These are phyloP conservation scores for Gracilaria gracilis DNA, from an alignment of 23 red algal species.

Conservation along the genomic window DNA sequence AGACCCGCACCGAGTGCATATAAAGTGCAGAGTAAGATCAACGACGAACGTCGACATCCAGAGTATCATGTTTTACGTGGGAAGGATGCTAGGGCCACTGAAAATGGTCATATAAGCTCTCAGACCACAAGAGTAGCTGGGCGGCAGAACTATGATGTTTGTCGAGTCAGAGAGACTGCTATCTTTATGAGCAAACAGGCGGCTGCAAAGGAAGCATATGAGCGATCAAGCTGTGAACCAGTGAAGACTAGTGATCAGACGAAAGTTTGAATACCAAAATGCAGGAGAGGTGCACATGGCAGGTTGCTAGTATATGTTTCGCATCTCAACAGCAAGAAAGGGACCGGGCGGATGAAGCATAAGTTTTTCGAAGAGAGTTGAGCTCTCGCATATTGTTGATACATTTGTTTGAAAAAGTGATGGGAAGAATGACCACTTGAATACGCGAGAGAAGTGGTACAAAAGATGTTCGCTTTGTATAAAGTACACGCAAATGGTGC, in stretches of 20 bases:
- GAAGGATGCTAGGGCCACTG: neutral
- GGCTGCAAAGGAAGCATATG: slow-evolving; percentile 29
- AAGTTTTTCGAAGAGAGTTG: neutral
- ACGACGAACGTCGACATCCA: neutral
- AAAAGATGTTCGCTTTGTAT: neutral
- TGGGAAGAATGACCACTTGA: neutral
- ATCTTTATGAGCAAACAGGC: slow-evolving; percentile 27
- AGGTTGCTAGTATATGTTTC: neutral
- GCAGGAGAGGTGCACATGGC: neutral
- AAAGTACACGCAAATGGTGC: neutral
- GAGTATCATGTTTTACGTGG: neutral
- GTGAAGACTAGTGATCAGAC: neutral
- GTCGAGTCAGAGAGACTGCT: neutral
- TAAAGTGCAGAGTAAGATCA: neutral
- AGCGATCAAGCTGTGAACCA: slow-evolving; percentile 8
- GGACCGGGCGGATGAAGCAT: neutral
- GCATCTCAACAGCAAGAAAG: neutral
- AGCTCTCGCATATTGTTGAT: neutral
- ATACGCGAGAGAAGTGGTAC: neutral
- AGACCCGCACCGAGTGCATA: neutral
- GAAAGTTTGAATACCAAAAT: neutral
- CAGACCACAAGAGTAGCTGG: neutral
- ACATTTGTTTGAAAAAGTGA: neutral
- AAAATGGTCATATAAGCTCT: neutral
- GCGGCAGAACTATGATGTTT: neutral